Evolutionary conservation across 345 rosid species (phyloP), one percentile per base, ranked within the genome.

Genomic region (Salix exigua): DNA sequence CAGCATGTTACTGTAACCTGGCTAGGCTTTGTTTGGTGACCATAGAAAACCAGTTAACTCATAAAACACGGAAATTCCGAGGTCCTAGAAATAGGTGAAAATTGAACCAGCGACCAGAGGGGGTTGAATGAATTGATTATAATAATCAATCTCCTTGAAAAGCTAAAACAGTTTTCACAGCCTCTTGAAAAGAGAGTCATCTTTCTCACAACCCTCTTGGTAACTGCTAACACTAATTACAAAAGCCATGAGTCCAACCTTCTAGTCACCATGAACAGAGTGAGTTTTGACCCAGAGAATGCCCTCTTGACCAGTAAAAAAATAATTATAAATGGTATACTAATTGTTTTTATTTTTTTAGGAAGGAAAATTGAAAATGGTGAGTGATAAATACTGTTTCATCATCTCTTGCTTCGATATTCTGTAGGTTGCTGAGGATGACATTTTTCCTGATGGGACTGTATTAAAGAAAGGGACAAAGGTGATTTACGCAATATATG

Each of bases 361-460:
- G 26, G 61, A 55, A 55, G 61, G 61, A 55, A 55, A n/a, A n/a
- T n/a, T n/a, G n/a, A n/a, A n/a, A n/a, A 55, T 21, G 26, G 25
- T 55, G 61, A 0, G 1, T 9, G 26, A 55, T 11, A 55, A 55
- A 55, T 55, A 55, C 62, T 8, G 26, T 55, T n/a, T 9, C 28
- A 55, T 55, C n/a, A n/a, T 55, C 6, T n/a, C 10, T 9, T 55
- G 62, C 62, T 1, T 37, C 44, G 4, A 48, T 10, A 23, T 75
- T 16, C 53, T 62, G 18, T 30, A 96, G 99, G 94, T 89, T 9
- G 77, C 86, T 58, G 95, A 92, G 77, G 99, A 93, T 60, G 96
- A 93, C 73, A 76, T 80, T 25, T 91, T 93, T 69, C 98, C 99
- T 1, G 95, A 96, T 81, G 99, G 99, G 38, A 92, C 97, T 1